Percentiles rank a stretch among this genome's conserved stretches.
Conservation (phyloP, 805 yeast species). For the Cyberlindnera japonica region DNA sequence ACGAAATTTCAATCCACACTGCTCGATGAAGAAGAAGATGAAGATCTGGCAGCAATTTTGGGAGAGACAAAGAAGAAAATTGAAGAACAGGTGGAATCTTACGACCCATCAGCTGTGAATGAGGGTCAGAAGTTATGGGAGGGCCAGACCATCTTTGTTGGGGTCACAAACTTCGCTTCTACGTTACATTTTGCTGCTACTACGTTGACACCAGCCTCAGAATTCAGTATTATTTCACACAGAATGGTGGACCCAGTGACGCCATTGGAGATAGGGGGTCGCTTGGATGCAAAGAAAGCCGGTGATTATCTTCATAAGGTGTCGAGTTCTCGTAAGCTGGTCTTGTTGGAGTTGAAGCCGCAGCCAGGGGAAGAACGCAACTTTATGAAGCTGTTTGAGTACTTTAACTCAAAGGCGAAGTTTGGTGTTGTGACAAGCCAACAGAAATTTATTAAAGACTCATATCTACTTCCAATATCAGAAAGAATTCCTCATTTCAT, state of each 20-base stretch:
- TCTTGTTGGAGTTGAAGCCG: constrained; percentile 41
- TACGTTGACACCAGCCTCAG: constrained; percentile 27
- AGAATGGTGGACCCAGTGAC: constrained; percentile 26
- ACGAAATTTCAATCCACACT: constrained; percentile 30
- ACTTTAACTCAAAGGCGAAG: constrained; percentile 34
- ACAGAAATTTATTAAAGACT: constrained; percentile 41
- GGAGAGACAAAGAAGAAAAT: constrained; percentile 22
- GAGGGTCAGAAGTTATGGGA: constrained; percentile 36
- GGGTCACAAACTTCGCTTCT: constrained; percentile 42
- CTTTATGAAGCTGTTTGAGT: constrained; percentile 28
- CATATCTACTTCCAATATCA: constrained; percentile 37
- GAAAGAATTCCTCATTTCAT: constrained; percentile 21
- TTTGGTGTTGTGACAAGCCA: constrained; percentile 45
- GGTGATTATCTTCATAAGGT: constrained; percentile 51
- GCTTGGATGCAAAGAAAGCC: constrained; percentile 53
- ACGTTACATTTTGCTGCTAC: constrained; percentile 26
- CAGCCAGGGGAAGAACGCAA: constrained; percentile 19
- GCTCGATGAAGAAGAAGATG: constrained; percentile 30
- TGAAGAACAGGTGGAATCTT: constrained; percentile 16
- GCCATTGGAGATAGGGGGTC: constrained; percentile 54
- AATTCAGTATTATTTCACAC: constrained; percentile 11
- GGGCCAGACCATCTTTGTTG: constrained; percentile 48
- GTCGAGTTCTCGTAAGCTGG: constrained; percentile 47
- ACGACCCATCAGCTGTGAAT: constrained; percentile 18
- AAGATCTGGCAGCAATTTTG: constrained; percentile 32